phyloP scores from a whole-genome alignment of 2,329 filamentous ascomycete genomes.

The Cytospora schulzeri region DNA sequence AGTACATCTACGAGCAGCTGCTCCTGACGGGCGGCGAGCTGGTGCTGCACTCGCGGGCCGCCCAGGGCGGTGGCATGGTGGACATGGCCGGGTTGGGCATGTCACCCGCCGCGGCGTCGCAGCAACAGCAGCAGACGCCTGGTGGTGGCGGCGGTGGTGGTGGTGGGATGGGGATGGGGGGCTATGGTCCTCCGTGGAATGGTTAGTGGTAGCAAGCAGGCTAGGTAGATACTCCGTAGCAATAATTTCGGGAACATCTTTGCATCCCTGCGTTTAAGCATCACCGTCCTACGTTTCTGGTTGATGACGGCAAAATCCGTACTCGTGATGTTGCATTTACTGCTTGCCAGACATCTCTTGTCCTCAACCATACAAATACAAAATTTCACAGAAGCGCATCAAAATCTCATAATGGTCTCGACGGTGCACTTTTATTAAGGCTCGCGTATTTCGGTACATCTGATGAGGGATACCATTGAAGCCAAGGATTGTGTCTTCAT shows the following conservation, averaged over 20 bases:
- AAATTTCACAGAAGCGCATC: not conserved
- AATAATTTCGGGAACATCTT: too few relatives aligned
- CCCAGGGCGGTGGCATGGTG: conserved; percentile 11
- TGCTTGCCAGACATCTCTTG: not conserved
- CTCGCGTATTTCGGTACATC: conserved; percentile 6
- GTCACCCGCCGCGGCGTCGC: not conserved
- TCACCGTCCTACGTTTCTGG: too few relatives aligned
- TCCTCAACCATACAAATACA: not conserved
- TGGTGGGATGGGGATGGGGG: not conserved
- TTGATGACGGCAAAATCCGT: too few relatives aligned
- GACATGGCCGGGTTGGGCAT: not conserved
- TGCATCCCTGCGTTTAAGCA: not conserved
- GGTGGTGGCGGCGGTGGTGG: too few relatives aligned
- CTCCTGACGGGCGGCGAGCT: conserved; percentile 53
- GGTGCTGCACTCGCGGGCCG: conserved; percentile 36
- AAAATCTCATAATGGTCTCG: conserved; percentile 1
- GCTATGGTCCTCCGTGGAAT: not conserved
- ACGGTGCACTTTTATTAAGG: conserved; percentile 17
- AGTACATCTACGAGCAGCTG: conserved; percentile 49
- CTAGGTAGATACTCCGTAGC: not conserved
- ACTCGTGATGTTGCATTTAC: not conserved
- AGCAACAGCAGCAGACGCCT: not conserved
- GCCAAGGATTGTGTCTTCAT: conserved; percentile 19
- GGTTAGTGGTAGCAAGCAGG: not conserved
- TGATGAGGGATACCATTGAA: conserved; percentile 6